These are phyloP conservation scores for Eustoma russellianum DNA, from an alignment of 257 asterid species.

Conservation along the genomic window DNA sequence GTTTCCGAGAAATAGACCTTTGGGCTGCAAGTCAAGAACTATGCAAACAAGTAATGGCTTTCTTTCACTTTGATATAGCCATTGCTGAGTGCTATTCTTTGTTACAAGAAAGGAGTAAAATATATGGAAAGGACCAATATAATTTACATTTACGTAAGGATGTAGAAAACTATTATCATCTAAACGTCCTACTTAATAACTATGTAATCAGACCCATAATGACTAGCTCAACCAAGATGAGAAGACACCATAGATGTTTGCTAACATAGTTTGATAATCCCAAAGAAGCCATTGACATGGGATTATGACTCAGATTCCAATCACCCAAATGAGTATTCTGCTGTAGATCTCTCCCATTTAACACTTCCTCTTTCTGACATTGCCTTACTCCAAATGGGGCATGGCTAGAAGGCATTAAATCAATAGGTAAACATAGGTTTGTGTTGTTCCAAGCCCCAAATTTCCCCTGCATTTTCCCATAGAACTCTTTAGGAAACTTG, in stretches of 20 bases:
- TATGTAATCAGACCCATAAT: conserved; percentile 12
- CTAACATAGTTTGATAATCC: conserved; percentile 18
- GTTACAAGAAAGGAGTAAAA: no score
- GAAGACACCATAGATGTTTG: conserved; percentile 19
- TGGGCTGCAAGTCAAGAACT: no score
- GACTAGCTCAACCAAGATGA: conserved; percentile 21
- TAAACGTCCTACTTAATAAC: no score
- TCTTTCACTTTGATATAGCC: no score
- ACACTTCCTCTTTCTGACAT: conserved; percentile 34
- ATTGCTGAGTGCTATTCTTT: no score
- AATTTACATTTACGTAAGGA: no score
- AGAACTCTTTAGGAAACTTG: conserved; percentile 50
- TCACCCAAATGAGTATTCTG: conserved; percentile 21
- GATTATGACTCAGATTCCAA: conserved; percentile 14
- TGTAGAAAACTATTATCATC: not conserved
- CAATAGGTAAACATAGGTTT: conserved; percentile 49
- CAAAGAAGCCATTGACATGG: conserved; percentile 20
- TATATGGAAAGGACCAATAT: no score
- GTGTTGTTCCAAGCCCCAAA: conserved; percentile 90
- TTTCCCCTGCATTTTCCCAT: conserved; percentile 63
- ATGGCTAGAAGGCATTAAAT: conserved; percentile 17
- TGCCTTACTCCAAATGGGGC: conserved; percentile 62
- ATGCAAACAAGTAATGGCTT: no score
- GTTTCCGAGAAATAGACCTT: no score
- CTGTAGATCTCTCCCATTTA: conserved; percentile 15